Evolutionary conservation across 495 filamentous ascomycete genomes (phyloP).

Genomic region (Haplographium delicatum): DNA sequence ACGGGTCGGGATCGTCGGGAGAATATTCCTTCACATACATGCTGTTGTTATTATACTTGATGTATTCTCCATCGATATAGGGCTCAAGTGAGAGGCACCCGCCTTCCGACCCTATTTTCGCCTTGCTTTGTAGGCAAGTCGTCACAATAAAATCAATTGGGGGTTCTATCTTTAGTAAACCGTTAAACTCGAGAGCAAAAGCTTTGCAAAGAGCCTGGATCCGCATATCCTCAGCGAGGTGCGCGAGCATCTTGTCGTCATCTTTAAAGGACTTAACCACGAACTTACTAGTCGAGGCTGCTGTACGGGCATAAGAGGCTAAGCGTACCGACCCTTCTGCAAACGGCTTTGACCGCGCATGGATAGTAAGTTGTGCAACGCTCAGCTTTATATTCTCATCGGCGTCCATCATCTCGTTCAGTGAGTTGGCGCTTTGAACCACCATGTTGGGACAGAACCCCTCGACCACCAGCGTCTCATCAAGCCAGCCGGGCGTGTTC

Average conservation of each 20-base stretch:
- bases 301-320: constrained; percentile 29
- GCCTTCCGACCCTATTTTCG: neutral
- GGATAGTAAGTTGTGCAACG: constrained; percentile 24
- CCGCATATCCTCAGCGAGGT: constrained; percentile 33
- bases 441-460: constrained; percentile 26
- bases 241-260: constrained; percentile 19
- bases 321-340: constrained; percentile 28
- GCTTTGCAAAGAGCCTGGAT: constrained; percentile 33
- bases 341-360: constrained; percentile 27
- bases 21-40: constrained; percentile 29
- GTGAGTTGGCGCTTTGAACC: constrained; percentile 17
- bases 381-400: constrained; percentile 27
- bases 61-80: constrained; percentile 28
- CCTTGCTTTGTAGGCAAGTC: constrained; percentile 26
- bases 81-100: constrained; percentile 28
- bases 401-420: constrained; percentile 27
- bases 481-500: constrained; percentile 26
- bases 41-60: constrained; percentile 37
- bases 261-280: constrained; percentile 31
- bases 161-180: constrained; percentile 14
- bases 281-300: constrained; percentile 20
- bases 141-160: constrained; percentile 32
- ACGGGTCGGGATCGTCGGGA: constrained; percentile 5
- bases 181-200: constrained; percentile 38
- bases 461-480: constrained; percentile 22